Evolutionary conservation across 805 yeast species (phyloP).

Genomic region (Lipomyces sp.): DNA sequence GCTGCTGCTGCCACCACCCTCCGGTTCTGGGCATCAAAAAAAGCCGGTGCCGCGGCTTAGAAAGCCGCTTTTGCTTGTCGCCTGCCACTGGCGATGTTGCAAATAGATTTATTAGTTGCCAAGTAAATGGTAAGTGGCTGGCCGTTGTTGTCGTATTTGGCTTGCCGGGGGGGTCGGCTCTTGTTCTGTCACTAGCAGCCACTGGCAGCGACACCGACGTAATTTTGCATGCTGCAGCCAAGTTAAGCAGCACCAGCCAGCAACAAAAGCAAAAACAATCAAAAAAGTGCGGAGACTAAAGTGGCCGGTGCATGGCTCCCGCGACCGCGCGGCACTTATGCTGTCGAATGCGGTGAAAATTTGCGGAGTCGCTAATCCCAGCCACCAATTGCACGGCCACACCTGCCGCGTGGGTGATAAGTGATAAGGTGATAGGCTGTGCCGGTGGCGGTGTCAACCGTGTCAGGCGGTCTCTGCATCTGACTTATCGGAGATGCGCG

Average conservation of each 20-base stretch:
- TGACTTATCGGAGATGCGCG: background rate
- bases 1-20: no score
- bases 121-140: no score
- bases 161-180: no score
- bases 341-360: background rate
- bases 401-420: background rate
- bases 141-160: no score
- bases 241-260: background rate
- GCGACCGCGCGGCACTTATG: background rate
- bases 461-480: background rate
- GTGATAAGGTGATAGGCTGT: slow-evolving; percentile 4
- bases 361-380: background rate
- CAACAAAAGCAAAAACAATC: background rate
- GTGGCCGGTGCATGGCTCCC: background rate
- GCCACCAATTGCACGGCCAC: background rate
- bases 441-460: background rate
- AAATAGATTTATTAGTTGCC: no score
- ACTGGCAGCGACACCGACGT: background rate
- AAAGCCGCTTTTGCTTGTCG: no score
- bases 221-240: background rate
- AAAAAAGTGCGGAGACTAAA: background rate
- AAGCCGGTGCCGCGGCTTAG: no score
- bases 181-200: background rate
- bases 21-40: no score
- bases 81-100: no score